These are phyloP conservation scores for Eimeria zaria DNA, from an alignment of 169 alveolate genomes.

Conservation along the genomic window DNA sequence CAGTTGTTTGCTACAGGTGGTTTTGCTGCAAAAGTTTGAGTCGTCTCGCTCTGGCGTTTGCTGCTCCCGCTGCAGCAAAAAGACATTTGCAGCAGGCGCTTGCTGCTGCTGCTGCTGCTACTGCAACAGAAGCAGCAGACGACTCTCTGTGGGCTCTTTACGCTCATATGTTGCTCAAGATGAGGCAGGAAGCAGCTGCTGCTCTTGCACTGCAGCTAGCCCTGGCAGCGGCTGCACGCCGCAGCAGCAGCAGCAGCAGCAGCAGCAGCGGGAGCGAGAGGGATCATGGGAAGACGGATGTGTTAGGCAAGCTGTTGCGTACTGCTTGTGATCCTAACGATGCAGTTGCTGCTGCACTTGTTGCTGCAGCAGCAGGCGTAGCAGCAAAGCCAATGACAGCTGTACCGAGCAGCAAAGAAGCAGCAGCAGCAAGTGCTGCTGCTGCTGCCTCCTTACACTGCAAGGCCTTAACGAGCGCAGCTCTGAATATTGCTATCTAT, in stretches of 20 bases:
- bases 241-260: constrained; percentile 61
- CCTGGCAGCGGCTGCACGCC: constrained; percentile 45
- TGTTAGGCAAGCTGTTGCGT: constrained; percentile 40
- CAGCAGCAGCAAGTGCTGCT: constrained; percentile 75
- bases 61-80: constrained; percentile 49
- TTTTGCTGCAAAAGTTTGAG: constrained; percentile 56
- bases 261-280: no score
- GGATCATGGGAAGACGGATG: background rate
- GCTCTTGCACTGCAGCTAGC: constrained; percentile 75
- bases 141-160: constrained; percentile 55
- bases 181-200: constrained; percentile 68
- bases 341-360: constrained; percentile 49
- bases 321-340: constrained; percentile 32
- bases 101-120: constrained; percentile 61
- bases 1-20: constrained; percentile 23
- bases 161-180: constrained; percentile 63
- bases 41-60: constrained; percentile 57
- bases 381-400: background rate
- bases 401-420: constrained; percentile 25
- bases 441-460: constrained; percentile 49
- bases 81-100: constrained; percentile 41
- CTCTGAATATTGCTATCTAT: background rate
- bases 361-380: constrained; percentile 7
- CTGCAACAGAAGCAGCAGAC: constrained; percentile 60
- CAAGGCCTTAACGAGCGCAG: constrained; percentile 39